Percentiles rank a stretch among this genome's conserved stretches.
These are phyloP conservation scores for Puccinia triticina DNA, from an alignment of 1,284 basidiomycete species.

Conservation along the genomic window DNA sequence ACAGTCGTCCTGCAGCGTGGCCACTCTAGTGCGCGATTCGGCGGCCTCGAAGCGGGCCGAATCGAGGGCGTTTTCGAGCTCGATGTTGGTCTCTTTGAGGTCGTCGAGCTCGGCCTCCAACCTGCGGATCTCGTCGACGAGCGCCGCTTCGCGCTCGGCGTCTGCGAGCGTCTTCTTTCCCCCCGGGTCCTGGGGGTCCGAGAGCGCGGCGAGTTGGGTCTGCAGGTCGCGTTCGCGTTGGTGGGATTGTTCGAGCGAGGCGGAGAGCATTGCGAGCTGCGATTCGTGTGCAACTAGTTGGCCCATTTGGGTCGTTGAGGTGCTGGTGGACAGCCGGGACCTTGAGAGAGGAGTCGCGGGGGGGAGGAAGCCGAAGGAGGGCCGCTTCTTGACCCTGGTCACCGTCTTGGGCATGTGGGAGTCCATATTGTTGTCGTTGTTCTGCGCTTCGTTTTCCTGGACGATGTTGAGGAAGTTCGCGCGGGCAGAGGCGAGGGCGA, in stretches of 20 bases:
- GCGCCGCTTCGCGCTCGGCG: slow-evolving; percentile 20
- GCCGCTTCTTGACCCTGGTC: neutral
- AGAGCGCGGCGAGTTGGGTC: slow-evolving; percentile 15
- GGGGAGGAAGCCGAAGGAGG: neutral
- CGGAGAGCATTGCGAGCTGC: neutral
- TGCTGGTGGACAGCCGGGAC: neutral
- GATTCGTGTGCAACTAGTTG: slow-evolving; percentile 26
- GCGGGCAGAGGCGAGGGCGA: slow-evolving; percentile 42
- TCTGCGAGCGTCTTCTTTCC: neutral
- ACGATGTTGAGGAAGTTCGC: slow-evolving; percentile 39
- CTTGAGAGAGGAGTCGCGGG: neutral
- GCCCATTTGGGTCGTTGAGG: neutral
- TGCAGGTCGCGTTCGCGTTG: slow-evolving; percentile 26
- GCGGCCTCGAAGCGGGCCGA: slow-evolving; percentile 26
- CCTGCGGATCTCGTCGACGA: slow-evolving; percentile 42
- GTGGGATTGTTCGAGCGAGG: slow-evolving; percentile 25
- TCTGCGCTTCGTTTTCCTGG: neutral
- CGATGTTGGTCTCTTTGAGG: slow-evolving; percentile 23
- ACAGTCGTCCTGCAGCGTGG: neutral
- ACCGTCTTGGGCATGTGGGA: neutral
- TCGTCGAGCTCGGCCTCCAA: slow-evolving; percentile 35
- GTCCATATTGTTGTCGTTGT: neutral
- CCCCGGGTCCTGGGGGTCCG: neutral
- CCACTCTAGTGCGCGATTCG: neutral
- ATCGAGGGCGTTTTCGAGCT: slow-evolving; percentile 44